Evolutionary conservation across 352 stramenopile genomes (phyloP).

Genomic region (Elongisporangium anandrum): DNA sequence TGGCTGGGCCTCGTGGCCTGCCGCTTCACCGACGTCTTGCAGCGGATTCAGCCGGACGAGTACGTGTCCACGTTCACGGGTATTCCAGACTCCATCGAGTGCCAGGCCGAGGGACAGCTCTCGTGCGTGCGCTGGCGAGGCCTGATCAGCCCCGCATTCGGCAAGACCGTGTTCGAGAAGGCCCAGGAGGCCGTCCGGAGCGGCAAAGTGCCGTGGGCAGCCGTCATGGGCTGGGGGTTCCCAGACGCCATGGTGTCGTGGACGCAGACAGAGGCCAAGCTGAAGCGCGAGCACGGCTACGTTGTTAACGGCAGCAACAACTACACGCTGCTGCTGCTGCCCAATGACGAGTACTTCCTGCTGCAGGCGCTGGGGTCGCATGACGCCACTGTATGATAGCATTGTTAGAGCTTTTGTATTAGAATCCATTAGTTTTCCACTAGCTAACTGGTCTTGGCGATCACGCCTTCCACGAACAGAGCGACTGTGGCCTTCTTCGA

Average conservation of each 20-base stretch:
- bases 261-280: conserved; percentile 32
- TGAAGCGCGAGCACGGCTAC: conserved; percentile 61
- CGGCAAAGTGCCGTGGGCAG: conserved; percentile 55
- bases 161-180: conserved; percentile 45
- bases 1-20: conserved; percentile 75
- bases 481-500: conserved; percentile 34
- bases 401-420: conserved; percentile 6
- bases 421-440: neutral
- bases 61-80: conserved; percentile 79
- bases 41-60: conserved; percentile 48
- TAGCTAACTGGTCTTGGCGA: conserved; percentile 34
- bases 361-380: conserved; percentile 66
- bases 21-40: conserved; percentile 46
- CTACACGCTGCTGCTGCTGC: conserved; percentile 67
- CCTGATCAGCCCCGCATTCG: conserved; percentile 57
- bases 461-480: conserved; percentile 56
- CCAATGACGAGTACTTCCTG: conserved; percentile 67
- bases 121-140: conserved; percentile 71
- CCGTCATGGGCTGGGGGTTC: conserved; percentile 77
- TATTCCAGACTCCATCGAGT: conserved; percentile 29
- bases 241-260: conserved; percentile 68
- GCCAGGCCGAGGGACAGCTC: conserved; percentile 27
- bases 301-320: conserved; percentile 75
- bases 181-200: conserved; percentile 39
- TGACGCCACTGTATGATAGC: conserved; percentile 46